Base-by-base conservation (phyloP, 768 basidiomycete genomes). In the Termitomyces sp. region DNA sequence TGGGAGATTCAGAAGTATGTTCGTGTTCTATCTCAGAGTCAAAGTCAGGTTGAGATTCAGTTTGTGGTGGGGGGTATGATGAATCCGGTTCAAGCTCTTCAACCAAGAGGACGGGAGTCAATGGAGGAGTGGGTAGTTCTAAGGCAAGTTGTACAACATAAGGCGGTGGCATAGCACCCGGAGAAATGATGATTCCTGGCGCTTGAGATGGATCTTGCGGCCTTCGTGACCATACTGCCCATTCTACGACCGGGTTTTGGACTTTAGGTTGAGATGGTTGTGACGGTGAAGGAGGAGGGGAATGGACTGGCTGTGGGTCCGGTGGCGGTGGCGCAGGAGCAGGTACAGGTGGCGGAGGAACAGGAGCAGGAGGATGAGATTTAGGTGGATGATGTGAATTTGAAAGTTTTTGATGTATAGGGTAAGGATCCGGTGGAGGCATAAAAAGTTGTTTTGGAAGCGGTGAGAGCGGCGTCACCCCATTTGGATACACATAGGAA, bases 191-290 rank as follows among this genome's bases (percentile, higher is more conserved):
- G 56, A 90, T 81, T 4, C 84, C 82, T 1, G 87, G 87, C 0
- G 89, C 89, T 44, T 71, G 67, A 3, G 79, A 72, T 0, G 89
- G 89, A 66, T 89, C 73, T 2, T 75, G 71, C 0, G 89, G 89
- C 25, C 87, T 81, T n/a, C 80, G 79, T 0, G 89, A 87, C 87
- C 87, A 90, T 37, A 91, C 81, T 5, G 83, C 86, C 72, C 82
- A 89, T 37, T 72, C 71, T 10, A 63, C 71, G 34, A 53, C 37
- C 2, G 61, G 57, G 3, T 54, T 53, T 25, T 50, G 60, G 2
- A 25, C 19, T 50, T 53, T 46, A 17, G 55, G 49, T 41, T 40
- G 44, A 31, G 47, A 25, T 29, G 53, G 57, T 27, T 58, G 49
- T 29, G 56, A 37, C 8, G 45, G n/a, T 12, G 34, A 5, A 50